Evolutionary conservation across 2,329 filamentous ascomycete species (phyloP).

Genomic region (Ophiostoma angusticollis): DNA sequence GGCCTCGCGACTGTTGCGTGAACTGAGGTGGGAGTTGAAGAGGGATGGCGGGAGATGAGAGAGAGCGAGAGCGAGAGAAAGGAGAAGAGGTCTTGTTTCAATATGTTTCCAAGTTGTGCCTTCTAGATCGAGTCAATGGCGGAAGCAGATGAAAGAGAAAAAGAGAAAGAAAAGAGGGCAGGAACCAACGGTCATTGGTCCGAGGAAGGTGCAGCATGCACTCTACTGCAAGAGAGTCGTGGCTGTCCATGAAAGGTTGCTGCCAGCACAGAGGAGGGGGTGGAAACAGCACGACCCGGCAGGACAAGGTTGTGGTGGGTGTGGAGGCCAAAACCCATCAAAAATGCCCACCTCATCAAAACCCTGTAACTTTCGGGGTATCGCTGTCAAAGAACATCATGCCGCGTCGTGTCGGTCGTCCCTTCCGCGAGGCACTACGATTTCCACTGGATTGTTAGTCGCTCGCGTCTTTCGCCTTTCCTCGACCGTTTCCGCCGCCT

Average conservation of each 20-base stretch:
- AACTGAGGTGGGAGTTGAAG: not conserved
- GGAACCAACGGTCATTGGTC: constrained; percentile 11
- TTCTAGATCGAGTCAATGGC: too few relatives aligned
- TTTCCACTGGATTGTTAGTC: too few relatives aligned
- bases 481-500: too few relatives aligned
- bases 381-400: too few relatives aligned
- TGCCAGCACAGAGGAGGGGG: constrained; percentile 6
- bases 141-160: not conserved
- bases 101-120: too few relatives aligned
- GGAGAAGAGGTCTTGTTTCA: too few relatives aligned
- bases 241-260: constrained; percentile 31
- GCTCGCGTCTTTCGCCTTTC: too few relatives aligned
- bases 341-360: constrained; percentile 4
- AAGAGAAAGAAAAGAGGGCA: constrained; percentile 3
- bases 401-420: too few relatives aligned
- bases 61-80: not conserved
- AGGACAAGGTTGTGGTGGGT: constrained; percentile 2
- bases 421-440: too few relatives aligned
- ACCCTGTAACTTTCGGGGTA: too few relatives aligned
- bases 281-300: constrained; percentile 3
- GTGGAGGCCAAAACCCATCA: not conserved
- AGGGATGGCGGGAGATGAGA: not conserved
- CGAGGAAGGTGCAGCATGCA: constrained; percentile 13
- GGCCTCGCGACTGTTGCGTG: too few relatives aligned
- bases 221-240: constrained; percentile 28